Evolutionary conservation across 2,329 filamentous ascomycete genomes (phyloP).

Genomic region (Monilinia fructigena): DNA sequence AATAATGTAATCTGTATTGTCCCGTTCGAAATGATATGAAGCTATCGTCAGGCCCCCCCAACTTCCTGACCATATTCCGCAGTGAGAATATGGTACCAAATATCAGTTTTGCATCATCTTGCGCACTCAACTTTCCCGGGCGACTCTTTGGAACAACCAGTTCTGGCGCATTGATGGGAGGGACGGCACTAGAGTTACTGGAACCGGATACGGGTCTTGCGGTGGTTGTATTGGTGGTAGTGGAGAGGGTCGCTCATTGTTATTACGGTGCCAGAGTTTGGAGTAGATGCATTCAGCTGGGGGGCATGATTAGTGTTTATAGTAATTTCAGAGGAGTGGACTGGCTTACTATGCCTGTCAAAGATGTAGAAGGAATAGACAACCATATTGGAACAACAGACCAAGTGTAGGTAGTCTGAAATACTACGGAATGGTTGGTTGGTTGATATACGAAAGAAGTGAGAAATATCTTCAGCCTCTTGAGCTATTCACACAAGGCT

Average conservation of each 20-base stretch:
- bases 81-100: constrained; percentile 96
- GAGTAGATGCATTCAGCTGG: constrained; percentile 97
- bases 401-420: background rate
- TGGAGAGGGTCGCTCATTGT: constrained; percentile 36
- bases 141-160: constrained; percentile 37
- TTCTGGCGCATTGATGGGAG: constrained; percentile 35
- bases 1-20: constrained; percentile 98
- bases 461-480: background rate
- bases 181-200: constrained; percentile 46
- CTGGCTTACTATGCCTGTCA: constrained; percentile 82
- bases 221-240: constrained; percentile 42
- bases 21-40: constrained; percentile 92
- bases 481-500: background rate
- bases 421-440: background rate
- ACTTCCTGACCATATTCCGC: constrained; percentile 93
- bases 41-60: constrained; percentile 88
- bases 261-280: constrained; percentile 66
- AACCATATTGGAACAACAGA: constrained; percentile 58
- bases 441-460: background rate
- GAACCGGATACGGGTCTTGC: constrained; percentile 50
- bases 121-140: constrained; percentile 45
- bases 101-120: constrained; percentile 92
- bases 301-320: constrained; percentile 22
- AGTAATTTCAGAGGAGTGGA: constrained; percentile 20
- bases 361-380: constrained; percentile 99